These are phyloP conservation scores for Solanum bulbocastanum DNA, from an alignment of 257 asterid genomes.

Conservation along the genomic window DNA sequence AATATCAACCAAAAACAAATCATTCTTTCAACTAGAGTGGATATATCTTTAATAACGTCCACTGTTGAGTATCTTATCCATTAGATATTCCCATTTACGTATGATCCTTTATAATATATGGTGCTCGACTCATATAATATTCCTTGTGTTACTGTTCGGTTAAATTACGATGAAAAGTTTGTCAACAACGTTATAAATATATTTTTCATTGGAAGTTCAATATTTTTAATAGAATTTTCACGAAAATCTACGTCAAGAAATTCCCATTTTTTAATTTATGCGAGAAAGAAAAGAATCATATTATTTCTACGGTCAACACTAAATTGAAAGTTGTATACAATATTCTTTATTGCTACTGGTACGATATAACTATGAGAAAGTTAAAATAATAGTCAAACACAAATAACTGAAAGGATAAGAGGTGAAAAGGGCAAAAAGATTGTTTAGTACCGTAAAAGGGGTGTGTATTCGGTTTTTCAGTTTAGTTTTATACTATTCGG, in stretches of 20 bases:
- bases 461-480: too few species aligned
- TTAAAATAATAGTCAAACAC: not conserved
- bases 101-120: not conserved
- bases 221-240: not conserved
- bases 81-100: not conserved
- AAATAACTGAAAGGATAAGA: not conserved
- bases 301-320: not conserved
- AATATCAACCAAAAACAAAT: not conserved
- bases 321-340: not conserved
- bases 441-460: not conserved
- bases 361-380: not conserved
- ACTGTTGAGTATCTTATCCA: slow-evolving; percentile 4
- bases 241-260: not conserved
- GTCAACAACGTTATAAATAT: fast-evolving
- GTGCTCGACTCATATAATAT: not conserved
- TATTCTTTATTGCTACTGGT: not conserved
- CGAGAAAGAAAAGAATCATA: not conserved
- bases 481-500: too few species aligned
- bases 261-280: not conserved
- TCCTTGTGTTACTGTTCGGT: not conserved
- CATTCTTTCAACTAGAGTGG: slow-evolving; percentile 6
- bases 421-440: not conserved
- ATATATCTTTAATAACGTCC: slow-evolving; percentile 21
- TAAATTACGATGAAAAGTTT: not conserved
- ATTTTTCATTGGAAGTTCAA: not conserved